phyloP scores from a whole-genome alignment of 2,329 filamentous ascomycete species.

The Xylariales sp. region DNA sequence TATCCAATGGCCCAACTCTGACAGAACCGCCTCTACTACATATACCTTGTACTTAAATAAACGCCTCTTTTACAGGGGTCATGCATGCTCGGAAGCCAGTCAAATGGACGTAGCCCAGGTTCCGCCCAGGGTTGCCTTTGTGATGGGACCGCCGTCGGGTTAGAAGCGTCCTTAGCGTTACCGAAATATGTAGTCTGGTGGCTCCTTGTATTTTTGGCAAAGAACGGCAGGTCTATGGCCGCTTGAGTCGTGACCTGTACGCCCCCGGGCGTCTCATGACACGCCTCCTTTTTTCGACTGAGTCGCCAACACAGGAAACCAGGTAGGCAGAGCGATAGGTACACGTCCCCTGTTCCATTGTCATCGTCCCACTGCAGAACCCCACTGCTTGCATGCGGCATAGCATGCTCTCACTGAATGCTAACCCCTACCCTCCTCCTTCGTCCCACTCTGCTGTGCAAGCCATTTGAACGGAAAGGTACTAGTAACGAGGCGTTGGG shows the following conservation, averaged over 20 bases:
- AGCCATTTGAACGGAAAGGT: conserved; percentile 45
- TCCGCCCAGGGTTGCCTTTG: conserved; percentile 48
- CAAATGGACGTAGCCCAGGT: conserved; percentile 43
- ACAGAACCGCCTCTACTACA: not conserved
- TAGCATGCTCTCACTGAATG: not conserved
- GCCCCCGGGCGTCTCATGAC: conserved; percentile 31
- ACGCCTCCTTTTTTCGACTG: conserved; percentile 25
- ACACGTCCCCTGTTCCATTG: conserved; percentile 15
- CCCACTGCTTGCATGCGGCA: not conserved
- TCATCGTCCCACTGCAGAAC: conserved; percentile 8
- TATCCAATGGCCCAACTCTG: not conserved
- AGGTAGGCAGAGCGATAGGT: conserved; percentile 2
- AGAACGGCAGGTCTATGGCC: conserved; percentile 34
- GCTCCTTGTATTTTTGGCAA: conserved; percentile 43
- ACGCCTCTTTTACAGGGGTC: conserved; percentile 32
- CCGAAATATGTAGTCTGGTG: conserved; percentile 45
- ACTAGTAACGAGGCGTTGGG: conserved; percentile 43
- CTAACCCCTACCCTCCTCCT: conserved; percentile 33
- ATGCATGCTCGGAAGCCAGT: conserved; percentile 43
- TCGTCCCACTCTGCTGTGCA: conserved; percentile 18
- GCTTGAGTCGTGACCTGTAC: conserved; percentile 33
- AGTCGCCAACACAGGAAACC: not conserved
- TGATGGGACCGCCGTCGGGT: conserved; percentile 49
- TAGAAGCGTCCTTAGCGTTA: conserved; percentile 48
- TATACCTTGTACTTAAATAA: conserved; percentile 9